Conservation (phyloP, 306 rosid species). For the Trichosanthes cucumerina region DNA sequence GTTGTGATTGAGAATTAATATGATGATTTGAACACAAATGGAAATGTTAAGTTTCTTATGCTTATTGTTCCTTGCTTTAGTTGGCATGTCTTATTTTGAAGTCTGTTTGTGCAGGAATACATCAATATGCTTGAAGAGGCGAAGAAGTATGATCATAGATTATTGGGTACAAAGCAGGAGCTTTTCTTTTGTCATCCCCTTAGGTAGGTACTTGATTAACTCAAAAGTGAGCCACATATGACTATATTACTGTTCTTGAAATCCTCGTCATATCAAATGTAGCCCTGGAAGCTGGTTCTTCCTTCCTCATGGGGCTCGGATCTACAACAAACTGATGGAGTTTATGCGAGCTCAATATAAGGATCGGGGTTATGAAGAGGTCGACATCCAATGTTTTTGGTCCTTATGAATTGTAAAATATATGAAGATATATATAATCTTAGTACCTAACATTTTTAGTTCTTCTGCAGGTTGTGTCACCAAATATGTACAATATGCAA, state of each 20-base stretch:
- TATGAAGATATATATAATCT: background rate
- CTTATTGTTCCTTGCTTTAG: conserved; percentile 2
- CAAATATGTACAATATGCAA: conserved; percentile 89
- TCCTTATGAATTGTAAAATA: background rate
- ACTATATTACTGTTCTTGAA: background rate
- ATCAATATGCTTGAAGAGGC: conserved; percentile 68
- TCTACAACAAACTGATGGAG: conserved; percentile 68
- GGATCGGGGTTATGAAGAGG: conserved; percentile 92
- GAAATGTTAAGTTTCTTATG: background rate
- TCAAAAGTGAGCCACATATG: background rate
- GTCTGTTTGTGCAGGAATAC: conserved; percentile 41
- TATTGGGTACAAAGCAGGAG: conserved; percentile 85
- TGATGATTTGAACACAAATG: background rate
- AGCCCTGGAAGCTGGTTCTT: conserved; percentile 99
- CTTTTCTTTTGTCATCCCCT: conserved; percentile 83
- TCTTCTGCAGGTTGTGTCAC: conserved; percentile 60
- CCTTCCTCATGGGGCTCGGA: conserved; percentile 73
- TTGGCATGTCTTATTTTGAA: conserved; percentile 13
- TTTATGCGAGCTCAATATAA: conserved; percentile 69
- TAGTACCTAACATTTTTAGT: background rate
- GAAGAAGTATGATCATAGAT: conserved; percentile 82
- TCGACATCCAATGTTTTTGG: conserved; percentile 17
- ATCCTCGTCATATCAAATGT: conserved; percentile 12
- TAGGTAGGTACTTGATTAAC: conserved; percentile 33
- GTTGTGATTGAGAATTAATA: background rate